A percentile compares a stretch with the other conserved stretches of the same genome.
Evolutionary conservation across 2,329 filamentous ascomycete species (phyloP).

Genomic region (Alternaria consortialis): DNA sequence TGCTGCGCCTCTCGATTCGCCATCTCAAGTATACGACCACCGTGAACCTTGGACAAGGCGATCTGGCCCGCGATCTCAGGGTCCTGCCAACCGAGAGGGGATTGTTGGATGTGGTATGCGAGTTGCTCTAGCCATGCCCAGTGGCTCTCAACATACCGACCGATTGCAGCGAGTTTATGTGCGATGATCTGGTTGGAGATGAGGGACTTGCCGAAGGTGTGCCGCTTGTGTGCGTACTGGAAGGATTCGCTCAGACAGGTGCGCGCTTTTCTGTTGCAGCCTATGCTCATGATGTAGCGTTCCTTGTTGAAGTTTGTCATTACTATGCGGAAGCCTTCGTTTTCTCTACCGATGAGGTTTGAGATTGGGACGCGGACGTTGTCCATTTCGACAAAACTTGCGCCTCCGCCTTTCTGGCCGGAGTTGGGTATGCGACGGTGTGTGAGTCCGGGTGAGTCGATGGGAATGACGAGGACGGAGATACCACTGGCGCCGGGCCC

Average conservation of each 20-base stretch:
- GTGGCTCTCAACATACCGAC: conserved; percentile 67
- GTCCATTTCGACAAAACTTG: conserved; percentile 65
- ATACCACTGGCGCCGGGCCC: conserved; percentile 63
- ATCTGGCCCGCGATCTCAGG: conserved; percentile 52
- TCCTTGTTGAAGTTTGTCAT: conserved; percentile 66
- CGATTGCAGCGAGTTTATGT: conserved; percentile 67
- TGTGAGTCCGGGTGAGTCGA: conserved; percentile 60
- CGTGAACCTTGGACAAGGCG: conserved; percentile 59
- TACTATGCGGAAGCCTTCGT: conserved; percentile 65
- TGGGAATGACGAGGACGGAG: conserved; percentile 66
- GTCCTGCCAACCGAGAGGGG: conserved; percentile 52
- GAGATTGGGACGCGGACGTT: conserved; percentile 63
- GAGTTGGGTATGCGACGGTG: conserved; percentile 68
- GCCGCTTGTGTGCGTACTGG: conserved; percentile 60
- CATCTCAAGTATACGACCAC: conserved; percentile 60
- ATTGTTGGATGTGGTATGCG: conserved; percentile 62
- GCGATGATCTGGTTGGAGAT: conserved; percentile 68
- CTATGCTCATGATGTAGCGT: conserved; percentile 66
- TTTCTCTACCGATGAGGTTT: conserved; percentile 64
- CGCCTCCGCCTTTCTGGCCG: conserved; percentile 72
- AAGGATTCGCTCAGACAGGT: conserved; percentile 64
- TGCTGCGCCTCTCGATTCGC: conserved; percentile 64
- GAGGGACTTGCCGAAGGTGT: conserved; percentile 68
- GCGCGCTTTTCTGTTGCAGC: conserved; percentile 66
- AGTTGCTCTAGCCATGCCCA: conserved; percentile 71